Evolutionary conservation across 2,329 filamentous ascomycete species (phyloP), one percentile per base, ranked within the genome.

Genomic region (Apiospora sp.): DNA sequence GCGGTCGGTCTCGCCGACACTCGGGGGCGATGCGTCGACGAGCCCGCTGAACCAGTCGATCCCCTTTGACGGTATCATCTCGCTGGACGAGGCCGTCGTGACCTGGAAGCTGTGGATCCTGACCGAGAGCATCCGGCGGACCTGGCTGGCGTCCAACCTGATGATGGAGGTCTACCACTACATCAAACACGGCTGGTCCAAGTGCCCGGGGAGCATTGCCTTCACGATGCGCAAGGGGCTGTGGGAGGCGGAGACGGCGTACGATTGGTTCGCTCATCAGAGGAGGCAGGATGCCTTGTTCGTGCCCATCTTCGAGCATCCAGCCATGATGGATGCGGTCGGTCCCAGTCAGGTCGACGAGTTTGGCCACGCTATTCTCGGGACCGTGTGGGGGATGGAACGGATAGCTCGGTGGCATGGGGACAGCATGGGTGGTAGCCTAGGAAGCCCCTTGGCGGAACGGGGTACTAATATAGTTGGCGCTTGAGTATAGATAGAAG

Each of bases 61-160:
- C 10, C 68, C 41, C 41, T 30, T 13, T 51, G 64, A 16, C 48
- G 48, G 30, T 24, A 37, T 24, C 19, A n/a, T 48, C 51, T 22
- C 41, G 37, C 27, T 70, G n/a, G 19, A 68, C 41, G 34, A 13
- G 54, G 16, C 24, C 46, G 67, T 68, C 14, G 68, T 61, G 3
- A 12, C 77, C 2, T 82, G 79, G 80, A 71, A 75, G 41, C 71
- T 74, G 16, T 81, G 79, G 80, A 75, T 81, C 67, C 43, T 80
- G 19, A 75, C 77, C 6, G 80, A 82, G 74, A 80, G 79, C 67
- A 74, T 79, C 22, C 79, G 80, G 12, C 78, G 79, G 19, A 77
- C 78, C 27, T 80, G 78, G 72, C 72, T 80, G 19, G 71, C 76
- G n/a, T 70, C 77, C 3, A 74, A 74, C 12, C 71, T 75, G 34